Evolutionary conservation across 305 asterid species (phyloP), one percentile per base, ranked within the genome.

Genomic region (Fraxinus angustifolia): DNA sequence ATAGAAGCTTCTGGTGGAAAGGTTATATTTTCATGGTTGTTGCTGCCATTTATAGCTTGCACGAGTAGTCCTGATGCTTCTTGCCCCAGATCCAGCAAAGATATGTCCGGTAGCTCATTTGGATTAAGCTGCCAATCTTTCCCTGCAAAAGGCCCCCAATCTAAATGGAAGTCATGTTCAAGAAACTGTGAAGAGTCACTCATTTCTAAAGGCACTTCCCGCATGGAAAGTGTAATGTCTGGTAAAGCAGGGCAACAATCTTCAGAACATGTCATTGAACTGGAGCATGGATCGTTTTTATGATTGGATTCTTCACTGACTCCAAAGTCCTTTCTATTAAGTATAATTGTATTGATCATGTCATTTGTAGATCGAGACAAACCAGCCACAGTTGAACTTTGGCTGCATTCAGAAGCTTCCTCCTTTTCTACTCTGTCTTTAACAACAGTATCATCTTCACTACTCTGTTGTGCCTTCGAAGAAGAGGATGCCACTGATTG

Each of bases 361-460:
- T 86, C 91, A 78, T 84, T 88, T 56, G 89, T 84, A 53, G 97
- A 85, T 81, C 85, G 94, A 81, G 96, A 88, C 83, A 90, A 73
- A 35, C 86, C 88, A 80, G 88, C 88, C 60, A 89, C 67, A 58
- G 83, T 80, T 56, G 98, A 93, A 81, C 91, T 88, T 84, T 94
- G 98, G 87, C 98, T 94, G 89, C 97, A 94, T 87, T 96, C 97
- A 12, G 99, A 93, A 85, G 86, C 90, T 81, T 93, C 99, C 86
- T 94, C 98, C 83, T 87, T 76, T 83, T 92, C 97, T 73, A 73
- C 78, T 81, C 88, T 90, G 79, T 87, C 89, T 92, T 85, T 88
- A 78, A 84, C 88, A 81, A 83, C 88, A 86, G 91, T 92, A 78
- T 83, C 94, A 62, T 90, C 98, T 88, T 88, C 98, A 85, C 97